Conservation (phyloP, 306 rosid genomes). For the Gleditsia sinensis region DNA sequence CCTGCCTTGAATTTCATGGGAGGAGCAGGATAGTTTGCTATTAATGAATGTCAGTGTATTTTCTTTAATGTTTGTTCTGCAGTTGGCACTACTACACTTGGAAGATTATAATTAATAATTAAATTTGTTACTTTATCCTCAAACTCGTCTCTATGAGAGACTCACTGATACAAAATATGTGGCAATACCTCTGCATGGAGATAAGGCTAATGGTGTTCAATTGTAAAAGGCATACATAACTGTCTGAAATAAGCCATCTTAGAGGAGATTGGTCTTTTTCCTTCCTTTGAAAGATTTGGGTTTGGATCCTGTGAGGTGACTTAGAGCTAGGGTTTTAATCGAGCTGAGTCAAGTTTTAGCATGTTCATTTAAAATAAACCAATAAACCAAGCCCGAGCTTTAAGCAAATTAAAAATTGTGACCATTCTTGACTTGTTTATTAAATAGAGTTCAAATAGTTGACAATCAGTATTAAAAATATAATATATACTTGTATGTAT, state of each 20-base stretch:
- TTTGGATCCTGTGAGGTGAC: background rate
- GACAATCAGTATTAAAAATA: too few relatives aligned
- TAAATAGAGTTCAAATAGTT: too few relatives aligned
- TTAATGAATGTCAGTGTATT: background rate
- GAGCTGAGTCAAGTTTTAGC: too few relatives aligned
- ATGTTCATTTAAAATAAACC: too few relatives aligned
- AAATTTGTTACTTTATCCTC: background rate
- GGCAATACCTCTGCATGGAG: background rate
- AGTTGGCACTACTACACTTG: background rate
- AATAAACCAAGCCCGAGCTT: too few relatives aligned
- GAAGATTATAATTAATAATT: background rate
- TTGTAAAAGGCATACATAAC: background rate
- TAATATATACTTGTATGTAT: too few relatives aligned
- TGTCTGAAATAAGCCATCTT: background rate
- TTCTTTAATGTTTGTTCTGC: background rate
- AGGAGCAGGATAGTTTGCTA: background rate
- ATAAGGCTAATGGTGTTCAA: background rate
- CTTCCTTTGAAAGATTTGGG: background rate
- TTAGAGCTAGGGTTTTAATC: too few relatives aligned
- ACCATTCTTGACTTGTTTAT: too few relatives aligned
- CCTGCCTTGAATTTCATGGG: background rate
- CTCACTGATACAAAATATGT: background rate
- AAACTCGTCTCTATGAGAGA: background rate
- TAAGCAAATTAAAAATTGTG: too few relatives aligned
- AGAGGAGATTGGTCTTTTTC: background rate